phyloP scores from a whole-genome alignment of 2,329 filamentous ascomycete species.

The Aspergillus hiratsukae region DNA sequence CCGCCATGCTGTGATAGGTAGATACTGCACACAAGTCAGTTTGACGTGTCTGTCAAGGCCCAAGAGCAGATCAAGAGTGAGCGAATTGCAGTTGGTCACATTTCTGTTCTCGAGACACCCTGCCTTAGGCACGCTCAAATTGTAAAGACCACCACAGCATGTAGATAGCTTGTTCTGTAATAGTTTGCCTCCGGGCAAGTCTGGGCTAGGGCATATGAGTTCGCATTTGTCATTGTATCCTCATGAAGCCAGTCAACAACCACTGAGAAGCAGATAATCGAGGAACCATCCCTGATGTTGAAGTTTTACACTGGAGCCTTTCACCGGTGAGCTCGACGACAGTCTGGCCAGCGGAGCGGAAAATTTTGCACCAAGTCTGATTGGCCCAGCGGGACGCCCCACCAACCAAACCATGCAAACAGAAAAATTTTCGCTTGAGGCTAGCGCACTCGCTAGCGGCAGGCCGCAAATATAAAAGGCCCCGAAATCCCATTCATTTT shows the following conservation, averaged over 20 bases:
- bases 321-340: neutral
- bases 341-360: neutral
- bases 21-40: too few relatives aligned
- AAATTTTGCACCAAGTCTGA: neutral
- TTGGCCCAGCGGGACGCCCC: neutral
- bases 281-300: neutral
- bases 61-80: neutral
- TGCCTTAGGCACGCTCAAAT: too few relatives aligned
- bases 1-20: neutral
- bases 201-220: neutral
- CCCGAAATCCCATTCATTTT: constrained; percentile 19
- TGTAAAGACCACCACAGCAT: too few relatives aligned
- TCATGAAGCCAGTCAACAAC: neutral
- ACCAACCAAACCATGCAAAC: constrained; percentile 18
- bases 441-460: constrained; percentile 12
- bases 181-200: too few relatives aligned
- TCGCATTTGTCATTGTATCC: neutral
- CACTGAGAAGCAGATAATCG: neutral
- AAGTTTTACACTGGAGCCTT: neutral
- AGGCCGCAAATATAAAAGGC: constrained; percentile 25
- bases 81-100: neutral
- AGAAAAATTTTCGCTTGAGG: constrained; percentile 22
- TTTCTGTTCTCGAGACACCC: neutral
- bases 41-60: too few relatives aligned
- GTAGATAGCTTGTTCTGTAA: too few relatives aligned